Evolutionary conservation across 768 basidiomycete species (phyloP).

Genomic region (Tylopilus balloui): DNA sequence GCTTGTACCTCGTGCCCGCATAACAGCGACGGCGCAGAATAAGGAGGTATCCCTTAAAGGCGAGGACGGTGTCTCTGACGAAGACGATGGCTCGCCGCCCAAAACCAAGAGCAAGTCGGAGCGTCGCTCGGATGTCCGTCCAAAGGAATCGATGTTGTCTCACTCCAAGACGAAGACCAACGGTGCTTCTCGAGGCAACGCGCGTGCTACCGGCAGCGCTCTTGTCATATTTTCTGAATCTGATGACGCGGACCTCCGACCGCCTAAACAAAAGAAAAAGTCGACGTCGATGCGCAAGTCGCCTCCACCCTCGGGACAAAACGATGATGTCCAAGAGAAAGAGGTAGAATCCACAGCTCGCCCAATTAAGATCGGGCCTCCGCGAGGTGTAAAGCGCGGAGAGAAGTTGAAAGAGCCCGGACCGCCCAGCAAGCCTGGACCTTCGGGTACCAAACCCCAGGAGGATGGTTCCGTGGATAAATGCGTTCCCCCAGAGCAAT

Average conservation of each 20-base stretch:
- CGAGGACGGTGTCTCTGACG: not conserved
- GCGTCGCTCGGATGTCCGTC: not conserved
- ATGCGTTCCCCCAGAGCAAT: not conserved
- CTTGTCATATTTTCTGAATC: not conserved
- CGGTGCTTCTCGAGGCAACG: not conserved
- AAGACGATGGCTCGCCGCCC: constrained; percentile 1
- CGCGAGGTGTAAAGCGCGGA: constrained; percentile 19
- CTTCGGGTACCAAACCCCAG: not conserved
- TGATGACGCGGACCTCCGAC: constrained; percentile 5
- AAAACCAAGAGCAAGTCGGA: constrained; percentile 1
- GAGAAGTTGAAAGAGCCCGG: not conserved
- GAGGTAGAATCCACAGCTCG: not conserved
- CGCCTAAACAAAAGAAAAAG: constrained; percentile 1
- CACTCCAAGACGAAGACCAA: not conserved
- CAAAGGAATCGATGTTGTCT: not conserved
- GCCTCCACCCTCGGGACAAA: not conserved
- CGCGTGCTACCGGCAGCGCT: not conserved
- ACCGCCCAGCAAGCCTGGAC: not conserved
- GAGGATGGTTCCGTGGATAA: not conserved
- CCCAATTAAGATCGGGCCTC: constrained; percentile 24
- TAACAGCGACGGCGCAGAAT: not conserved
- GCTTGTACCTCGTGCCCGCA: not conserved
- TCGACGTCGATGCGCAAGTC: not conserved
- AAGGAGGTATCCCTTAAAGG: too few species aligned
- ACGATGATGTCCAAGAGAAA: constrained; percentile 1